Conservation (phyloP, 2,329 filamentous ascomycete species). For the Diaporthe helianthi region DNA sequence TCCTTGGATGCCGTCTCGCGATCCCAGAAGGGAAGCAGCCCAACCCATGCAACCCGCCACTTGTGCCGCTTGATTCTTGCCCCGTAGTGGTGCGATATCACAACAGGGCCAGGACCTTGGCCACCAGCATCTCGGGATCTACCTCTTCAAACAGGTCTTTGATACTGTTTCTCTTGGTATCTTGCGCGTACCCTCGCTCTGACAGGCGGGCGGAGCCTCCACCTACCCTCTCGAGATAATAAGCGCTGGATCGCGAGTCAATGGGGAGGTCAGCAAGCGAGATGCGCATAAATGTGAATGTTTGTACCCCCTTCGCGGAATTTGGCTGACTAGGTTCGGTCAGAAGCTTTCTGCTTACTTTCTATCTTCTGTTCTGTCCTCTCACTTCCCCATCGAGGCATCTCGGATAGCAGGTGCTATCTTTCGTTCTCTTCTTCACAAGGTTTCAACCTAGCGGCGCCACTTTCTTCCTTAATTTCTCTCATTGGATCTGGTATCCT, state of each 20-base stretch:
- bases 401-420: not conserved
- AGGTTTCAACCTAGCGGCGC: not conserved
- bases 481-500: slow-evolving; percentile 20
- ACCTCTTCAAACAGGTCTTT: slow-evolving; percentile 29
- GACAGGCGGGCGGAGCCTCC: not conserved
- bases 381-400: not conserved
- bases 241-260: slow-evolving; percentile 9
- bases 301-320: slow-evolving; percentile 20
- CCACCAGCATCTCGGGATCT: slow-evolving; percentile 26
- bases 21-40: slow-evolving; percentile 16
- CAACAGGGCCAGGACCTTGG: not conserved
- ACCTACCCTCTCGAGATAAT: not conserved
- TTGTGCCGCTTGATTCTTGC: not conserved
- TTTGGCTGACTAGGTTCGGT: slow-evolving; percentile 26
- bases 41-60: not conserved
- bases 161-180: slow-evolving; percentile 14
- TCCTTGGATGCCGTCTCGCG: slow-evolving; percentile 20
- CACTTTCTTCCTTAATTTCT: slow-evolving; percentile 13
- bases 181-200: slow-evolving; percentile 14
- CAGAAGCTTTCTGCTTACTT: slow-evolving; percentile 3
- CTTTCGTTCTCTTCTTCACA: not conserved
- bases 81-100: not conserved
- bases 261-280: not conserved
- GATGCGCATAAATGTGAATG: slow-evolving; percentile 13
- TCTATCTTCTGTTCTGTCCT: slow-evolving; percentile 10